These are phyloP conservation scores for Hypoxylon sp. DNA, from an alignment of 2,329 filamentous ascomycete genomes.

Conservation along the genomic window DNA sequence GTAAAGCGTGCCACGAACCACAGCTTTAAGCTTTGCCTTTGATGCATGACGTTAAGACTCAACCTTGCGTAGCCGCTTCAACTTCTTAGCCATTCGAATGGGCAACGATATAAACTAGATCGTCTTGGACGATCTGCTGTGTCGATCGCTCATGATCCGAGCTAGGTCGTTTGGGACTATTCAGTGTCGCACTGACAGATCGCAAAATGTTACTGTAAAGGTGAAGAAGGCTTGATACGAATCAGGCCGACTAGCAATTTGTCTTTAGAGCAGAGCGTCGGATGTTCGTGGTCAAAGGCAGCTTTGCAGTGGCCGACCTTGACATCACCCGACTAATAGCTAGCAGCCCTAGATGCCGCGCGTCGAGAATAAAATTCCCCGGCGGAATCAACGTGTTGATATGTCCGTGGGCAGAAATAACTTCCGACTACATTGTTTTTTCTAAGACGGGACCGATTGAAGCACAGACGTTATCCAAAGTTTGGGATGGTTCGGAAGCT, in stretches of 20 bases:
- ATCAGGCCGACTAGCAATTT: background rate
- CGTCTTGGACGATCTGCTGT: constrained; percentile 33
- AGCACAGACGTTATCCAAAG: constrained; percentile 24
- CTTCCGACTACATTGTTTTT: constrained; percentile 16
- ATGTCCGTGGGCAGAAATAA: constrained; percentile 23
- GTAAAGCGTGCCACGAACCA: background rate
- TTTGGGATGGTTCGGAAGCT: constrained; percentile 25
- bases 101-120: constrained; percentile 43
- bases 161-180: constrained; percentile 22
- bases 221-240: constrained; percentile 18
- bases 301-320: background rate
- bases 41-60: constrained; percentile 14
- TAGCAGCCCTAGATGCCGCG: constrained; percentile 18
- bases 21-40: background rate
- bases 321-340: background rate
- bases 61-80: constrained; percentile 22
- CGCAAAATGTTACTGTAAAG: constrained; percentile 16
- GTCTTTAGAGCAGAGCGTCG: constrained; percentile 6
- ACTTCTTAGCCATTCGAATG: constrained; percentile 45
- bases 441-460: constrained; percentile 17
- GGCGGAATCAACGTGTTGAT: constrained; percentile 16
- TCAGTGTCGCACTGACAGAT: constrained; percentile 27
- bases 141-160: constrained; percentile 32
- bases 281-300: constrained; percentile 21
- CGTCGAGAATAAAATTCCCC: constrained; percentile 33